Evolutionary conservation across 345 rosid species (phyloP).

Genomic region (Raphanus raphanistrum): DNA sequence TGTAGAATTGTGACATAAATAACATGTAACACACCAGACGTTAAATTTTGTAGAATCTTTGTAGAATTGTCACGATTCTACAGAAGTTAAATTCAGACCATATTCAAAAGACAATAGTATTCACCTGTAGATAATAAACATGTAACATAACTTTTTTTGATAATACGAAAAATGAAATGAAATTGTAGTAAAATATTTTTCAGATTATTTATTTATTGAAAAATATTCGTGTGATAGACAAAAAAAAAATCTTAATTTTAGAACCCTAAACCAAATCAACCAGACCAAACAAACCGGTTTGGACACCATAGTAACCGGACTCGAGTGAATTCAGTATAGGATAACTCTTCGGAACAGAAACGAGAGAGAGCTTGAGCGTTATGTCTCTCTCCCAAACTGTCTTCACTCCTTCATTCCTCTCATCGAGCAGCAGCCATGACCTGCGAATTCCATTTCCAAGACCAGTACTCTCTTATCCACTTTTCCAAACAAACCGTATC

Average conservation of each 20-base stretch:
- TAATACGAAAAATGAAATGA: no score
- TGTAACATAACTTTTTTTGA: no score
- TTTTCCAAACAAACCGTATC: constrained; percentile 35
- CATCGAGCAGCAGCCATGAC: constrained; percentile 17
- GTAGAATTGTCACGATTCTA: no score
- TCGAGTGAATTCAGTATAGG: constrained; percentile 17
- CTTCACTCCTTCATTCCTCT: constrained; percentile 28
- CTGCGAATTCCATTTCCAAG: constrained; percentile 24
- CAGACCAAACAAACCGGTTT: constrained; percentile 19
- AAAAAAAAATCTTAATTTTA: background rate
- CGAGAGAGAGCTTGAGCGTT: background rate
- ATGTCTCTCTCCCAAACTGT: constrained; percentile 40
- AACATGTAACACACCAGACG: no score
- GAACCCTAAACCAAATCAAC: background rate
- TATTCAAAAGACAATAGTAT: no score
- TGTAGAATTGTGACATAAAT: no score
- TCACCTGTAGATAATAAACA: no score
- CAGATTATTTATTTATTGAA: no score
- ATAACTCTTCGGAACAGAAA: constrained; percentile 26
- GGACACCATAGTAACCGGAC: constrained; percentile 16
- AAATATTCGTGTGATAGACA: no score
- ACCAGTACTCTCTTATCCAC: constrained; percentile 21
- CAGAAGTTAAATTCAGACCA: no score
- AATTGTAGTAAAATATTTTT: background rate
- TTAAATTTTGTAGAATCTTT: no score